phyloP scores from a whole-genome alignment of 2,329 filamentous ascomycete species.

The Epichloe bromicola region DNA sequence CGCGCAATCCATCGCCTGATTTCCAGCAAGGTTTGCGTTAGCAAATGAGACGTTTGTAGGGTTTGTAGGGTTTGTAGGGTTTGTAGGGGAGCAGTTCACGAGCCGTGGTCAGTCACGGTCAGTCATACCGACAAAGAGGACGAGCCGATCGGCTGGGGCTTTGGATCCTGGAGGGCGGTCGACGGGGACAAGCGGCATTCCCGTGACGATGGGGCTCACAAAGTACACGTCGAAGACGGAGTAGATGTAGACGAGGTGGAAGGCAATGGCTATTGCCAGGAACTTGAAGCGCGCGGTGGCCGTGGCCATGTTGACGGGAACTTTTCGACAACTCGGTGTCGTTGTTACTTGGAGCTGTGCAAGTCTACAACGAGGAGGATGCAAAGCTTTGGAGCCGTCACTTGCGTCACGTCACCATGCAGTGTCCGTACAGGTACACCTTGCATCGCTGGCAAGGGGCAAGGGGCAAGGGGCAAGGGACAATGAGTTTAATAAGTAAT shows the following conservation, averaged over 20 bases:
- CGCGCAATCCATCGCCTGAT: slow-evolving; percentile 76
- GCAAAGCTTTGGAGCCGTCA: too few species aligned
- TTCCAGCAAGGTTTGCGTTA: too few species aligned
- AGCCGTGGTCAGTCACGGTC: too few species aligned
- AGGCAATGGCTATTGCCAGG: slow-evolving; percentile 74
- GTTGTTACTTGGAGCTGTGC: too few species aligned
- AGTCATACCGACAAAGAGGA: slow-evolving; percentile 59
- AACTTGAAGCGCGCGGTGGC: slow-evolving; percentile 60
- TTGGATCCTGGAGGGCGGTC: slow-evolving; percentile 45
- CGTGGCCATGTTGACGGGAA: slow-evolving; percentile 14
- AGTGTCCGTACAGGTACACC: too few species aligned
- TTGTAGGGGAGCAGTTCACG: not conserved
- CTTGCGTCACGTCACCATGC: too few species aligned
- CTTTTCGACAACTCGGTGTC: too few species aligned
- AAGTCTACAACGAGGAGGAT: too few species aligned
- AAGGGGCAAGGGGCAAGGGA: too few species aligned
- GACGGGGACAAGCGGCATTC: slow-evolving; percentile 73
- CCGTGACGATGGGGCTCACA: slow-evolving; percentile 90
- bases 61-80: not conserved
- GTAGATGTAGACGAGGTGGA: slow-evolving; percentile 85
- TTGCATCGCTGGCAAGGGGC: too few species aligned
- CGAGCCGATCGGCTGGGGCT: slow-evolving; percentile 76
- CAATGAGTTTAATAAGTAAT: too few species aligned
- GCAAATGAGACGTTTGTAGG: too few species aligned
- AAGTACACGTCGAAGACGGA: slow-evolving; percentile 99